phyloP scores from a whole-genome alignment of 2,329 filamentous ascomycete species.

The Colletotrichum lentis region DNA sequence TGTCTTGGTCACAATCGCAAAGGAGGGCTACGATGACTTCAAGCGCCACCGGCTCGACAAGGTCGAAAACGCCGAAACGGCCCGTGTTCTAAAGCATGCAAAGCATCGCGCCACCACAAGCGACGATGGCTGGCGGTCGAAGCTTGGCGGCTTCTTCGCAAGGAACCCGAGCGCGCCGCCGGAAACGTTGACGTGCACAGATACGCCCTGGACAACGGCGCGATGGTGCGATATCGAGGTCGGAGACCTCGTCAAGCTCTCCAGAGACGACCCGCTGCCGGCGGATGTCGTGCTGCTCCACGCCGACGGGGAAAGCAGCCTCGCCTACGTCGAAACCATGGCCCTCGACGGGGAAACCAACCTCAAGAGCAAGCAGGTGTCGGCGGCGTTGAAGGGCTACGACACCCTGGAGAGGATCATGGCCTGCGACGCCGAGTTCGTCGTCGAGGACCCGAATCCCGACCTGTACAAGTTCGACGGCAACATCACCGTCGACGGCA shows the following conservation, averaged over 20 bases:
- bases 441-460: conserved; percentile 79
- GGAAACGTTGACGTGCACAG: conserved; percentile 51
- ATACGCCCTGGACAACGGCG: conserved; percentile 59
- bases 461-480: conserved; percentile 82
- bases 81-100: conserved; percentile 49
- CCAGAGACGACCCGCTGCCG: conserved; percentile 79
- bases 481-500: conserved; percentile 65
- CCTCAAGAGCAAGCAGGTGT: conserved; percentile 77
- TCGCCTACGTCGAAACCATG: conserved; percentile 88
- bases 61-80: conserved; percentile 73
- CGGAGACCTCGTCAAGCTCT: conserved; percentile 58
- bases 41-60: conserved; percentile 82
- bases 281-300: conserved; percentile 84
- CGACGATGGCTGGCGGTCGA: background rate
- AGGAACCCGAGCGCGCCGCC: conserved; percentile 42
- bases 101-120: background rate
- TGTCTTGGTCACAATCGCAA: conserved; percentile 80
- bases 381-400: conserved; percentile 68
- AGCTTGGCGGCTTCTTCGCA: conserved; percentile 39
- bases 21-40: conserved; percentile 88
- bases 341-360: conserved; percentile 85
- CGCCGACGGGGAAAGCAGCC: conserved; percentile 76
- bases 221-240: conserved; percentile 59
- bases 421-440: conserved; percentile 66
- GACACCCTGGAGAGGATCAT: conserved; percentile 62